phyloP scores from a whole-genome alignment of 495 filamentous ascomycete genomes.

The Xylaria bambusicola region DNA sequence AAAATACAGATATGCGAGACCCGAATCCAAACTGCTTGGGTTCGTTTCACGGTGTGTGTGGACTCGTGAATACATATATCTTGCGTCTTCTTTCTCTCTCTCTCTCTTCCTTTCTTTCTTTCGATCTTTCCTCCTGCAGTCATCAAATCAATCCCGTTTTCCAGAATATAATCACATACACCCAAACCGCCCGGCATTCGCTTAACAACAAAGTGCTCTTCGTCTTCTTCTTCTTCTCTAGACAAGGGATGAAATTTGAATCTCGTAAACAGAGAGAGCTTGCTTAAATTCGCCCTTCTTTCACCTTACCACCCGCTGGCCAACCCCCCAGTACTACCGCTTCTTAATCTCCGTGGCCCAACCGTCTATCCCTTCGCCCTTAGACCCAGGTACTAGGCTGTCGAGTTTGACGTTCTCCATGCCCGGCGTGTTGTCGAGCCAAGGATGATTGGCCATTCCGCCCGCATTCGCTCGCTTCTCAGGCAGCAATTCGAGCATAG shows the following conservation, averaged over 20 bases:
- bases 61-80: neutral
- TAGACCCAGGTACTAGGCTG: constrained; percentile 72
- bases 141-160: neutral
- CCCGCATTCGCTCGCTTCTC: constrained; percentile 91
- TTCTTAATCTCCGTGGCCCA: constrained; percentile 93
- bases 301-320: too few relatives aligned
- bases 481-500: constrained; percentile 89
- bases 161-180: constrained; percentile 4
- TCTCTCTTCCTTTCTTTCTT: neutral
- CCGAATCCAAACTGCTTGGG: neutral
- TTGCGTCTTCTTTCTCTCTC: neutral
- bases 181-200: too few relatives aligned
- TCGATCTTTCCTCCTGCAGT: too few relatives aligned
- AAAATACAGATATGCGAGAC: constrained; percentile 6
- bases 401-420: constrained; percentile 79
- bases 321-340: constrained; percentile 50
- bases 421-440: constrained; percentile 78
- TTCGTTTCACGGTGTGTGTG: too few relatives aligned
- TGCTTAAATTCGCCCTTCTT: too few relatives aligned
- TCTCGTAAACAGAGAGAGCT: too few relatives aligned
- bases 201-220: too few relatives aligned
- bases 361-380: constrained; percentile 92
- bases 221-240: too few relatives aligned
- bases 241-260: too few relatives aligned
- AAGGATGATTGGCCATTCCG: constrained; percentile 83